Conservation (phyloP, 1,139 yeast species). For the Saccharomyces hybrid region DNA sequence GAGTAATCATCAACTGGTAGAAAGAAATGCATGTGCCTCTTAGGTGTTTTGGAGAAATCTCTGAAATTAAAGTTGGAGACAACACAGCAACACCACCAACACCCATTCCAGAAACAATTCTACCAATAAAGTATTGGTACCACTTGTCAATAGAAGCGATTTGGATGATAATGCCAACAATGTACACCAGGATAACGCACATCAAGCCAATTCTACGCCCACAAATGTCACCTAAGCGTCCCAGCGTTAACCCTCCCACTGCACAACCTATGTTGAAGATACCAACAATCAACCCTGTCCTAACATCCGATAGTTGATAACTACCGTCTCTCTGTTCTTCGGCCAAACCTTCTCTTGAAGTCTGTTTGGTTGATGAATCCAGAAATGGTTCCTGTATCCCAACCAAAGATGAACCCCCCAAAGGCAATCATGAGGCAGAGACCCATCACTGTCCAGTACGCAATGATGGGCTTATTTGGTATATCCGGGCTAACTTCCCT, state of each 20-base stretch:
- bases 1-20: conserved; percentile 55
- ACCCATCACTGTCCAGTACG: conserved; percentile 26
- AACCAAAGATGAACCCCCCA: conserved; percentile 62
- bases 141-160: conserved; percentile 6
- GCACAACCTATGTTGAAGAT: conserved; percentile 64
- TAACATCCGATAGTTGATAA: conserved; percentile 40
- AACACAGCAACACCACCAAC: conserved; percentile 55
- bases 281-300: conserved; percentile 54
- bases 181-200: conserved; percentile 47
- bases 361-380: conserved; percentile 55
- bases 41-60: conserved; percentile 55
- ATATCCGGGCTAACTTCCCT: conserved; percentile 10
- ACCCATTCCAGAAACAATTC: conserved; percentile 42
- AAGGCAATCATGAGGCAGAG: conserved; percentile 44
- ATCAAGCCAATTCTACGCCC: conserved; percentile 57
- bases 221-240: conserved; percentile 46
- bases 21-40: conserved; percentile 58
- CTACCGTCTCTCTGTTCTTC: conserved; percentile 40
- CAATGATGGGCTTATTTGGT: conserved; percentile 41
- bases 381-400: conserved; percentile 68
- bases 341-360: conserved; percentile 45
- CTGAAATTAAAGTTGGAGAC: conserved; percentile 55
- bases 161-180: conserved; percentile 42
- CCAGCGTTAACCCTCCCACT: conserved; percentile 50
- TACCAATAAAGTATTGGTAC: conserved; percentile 7